Conservation (phyloP, 176 grass and related monocot genomes). For the Stipa capillata region DNA sequence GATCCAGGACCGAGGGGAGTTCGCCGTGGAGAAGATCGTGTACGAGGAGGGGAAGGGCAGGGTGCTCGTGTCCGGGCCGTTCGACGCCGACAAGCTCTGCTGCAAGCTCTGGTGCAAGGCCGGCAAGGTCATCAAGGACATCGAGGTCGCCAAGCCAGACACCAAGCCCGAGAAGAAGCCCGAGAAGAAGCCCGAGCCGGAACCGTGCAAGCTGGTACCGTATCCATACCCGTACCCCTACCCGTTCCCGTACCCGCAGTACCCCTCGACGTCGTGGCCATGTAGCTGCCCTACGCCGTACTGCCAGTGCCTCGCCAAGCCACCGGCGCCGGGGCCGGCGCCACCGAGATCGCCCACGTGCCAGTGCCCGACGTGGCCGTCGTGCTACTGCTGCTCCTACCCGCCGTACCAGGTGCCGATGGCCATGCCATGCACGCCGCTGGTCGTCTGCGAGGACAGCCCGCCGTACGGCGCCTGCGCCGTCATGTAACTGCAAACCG, state of each 20-base stretch:
- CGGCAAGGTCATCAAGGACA: conserved; percentile 32
- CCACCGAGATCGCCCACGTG: background rate
- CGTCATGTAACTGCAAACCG: conserved; percentile 12
- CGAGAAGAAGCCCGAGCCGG: background rate
- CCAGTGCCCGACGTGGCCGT: conserved; percentile 3
- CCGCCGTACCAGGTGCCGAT: background rate
- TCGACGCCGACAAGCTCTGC: conserved; percentile 45
- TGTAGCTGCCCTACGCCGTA: background rate
- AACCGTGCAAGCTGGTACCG: background rate
- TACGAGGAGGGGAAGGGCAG: conserved; percentile 62
- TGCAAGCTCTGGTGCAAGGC: conserved; percentile 61
- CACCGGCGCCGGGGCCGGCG: background rate
- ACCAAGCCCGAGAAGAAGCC: background rate
- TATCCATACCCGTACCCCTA: background rate
- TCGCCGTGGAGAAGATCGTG: conserved; percentile 42
- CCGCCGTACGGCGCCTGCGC: conserved; percentile 9
- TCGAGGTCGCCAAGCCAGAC: conserved; percentile 16
- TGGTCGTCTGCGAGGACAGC: conserved; percentile 24
- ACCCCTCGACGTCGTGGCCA: background rate
- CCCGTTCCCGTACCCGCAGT: background rate
- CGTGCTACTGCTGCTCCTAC: conserved; percentile 12
- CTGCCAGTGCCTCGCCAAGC: background rate
- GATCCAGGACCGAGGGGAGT: conserved; percentile 40
- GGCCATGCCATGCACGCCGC: background rate
- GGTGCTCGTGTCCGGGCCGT: conserved; percentile 50